A percentile compares a stretch with the other conserved stretches of the same genome.
phyloP scores from a whole-genome alignment of 495 filamentous ascomycete genomes.

The Glonium stellatum region DNA sequence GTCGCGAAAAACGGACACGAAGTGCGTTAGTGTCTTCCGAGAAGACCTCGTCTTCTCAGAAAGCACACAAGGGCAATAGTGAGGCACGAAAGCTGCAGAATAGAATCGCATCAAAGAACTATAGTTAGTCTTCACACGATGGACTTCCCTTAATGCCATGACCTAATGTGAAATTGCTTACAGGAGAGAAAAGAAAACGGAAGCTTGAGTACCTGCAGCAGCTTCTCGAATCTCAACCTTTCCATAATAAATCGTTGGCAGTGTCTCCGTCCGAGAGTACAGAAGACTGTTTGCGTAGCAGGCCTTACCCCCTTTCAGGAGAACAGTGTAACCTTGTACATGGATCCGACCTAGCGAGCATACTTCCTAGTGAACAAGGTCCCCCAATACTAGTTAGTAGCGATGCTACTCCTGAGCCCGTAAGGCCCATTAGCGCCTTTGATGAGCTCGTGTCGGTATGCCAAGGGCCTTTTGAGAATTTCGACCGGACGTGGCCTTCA shows the following conservation, averaged over 20 bases:
- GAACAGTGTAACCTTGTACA: background rate
- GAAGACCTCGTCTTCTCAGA: background rate
- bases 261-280: background rate
- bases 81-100: constrained; percentile 2
- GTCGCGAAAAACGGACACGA: background rate
- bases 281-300: background rate
- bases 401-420: background rate
- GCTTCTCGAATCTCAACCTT: background rate
- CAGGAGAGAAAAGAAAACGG: constrained; percentile 1
- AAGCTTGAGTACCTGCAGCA: background rate
- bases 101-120: background rate
- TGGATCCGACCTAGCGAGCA: background rate
- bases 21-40: background rate
- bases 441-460: background rate
- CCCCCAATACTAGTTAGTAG: no score
- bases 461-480: background rate
- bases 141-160: background rate
- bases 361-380: background rate
- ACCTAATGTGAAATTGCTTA: background rate
- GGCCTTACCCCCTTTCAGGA: background rate
- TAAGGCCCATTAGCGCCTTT: background rate
- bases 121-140: background rate
- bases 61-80: background rate
- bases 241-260: background rate
- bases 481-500: background rate